phyloP scores from a whole-genome alignment of 2,329 filamentous ascomycete species.

The Lecanicillium sp. region DNA sequence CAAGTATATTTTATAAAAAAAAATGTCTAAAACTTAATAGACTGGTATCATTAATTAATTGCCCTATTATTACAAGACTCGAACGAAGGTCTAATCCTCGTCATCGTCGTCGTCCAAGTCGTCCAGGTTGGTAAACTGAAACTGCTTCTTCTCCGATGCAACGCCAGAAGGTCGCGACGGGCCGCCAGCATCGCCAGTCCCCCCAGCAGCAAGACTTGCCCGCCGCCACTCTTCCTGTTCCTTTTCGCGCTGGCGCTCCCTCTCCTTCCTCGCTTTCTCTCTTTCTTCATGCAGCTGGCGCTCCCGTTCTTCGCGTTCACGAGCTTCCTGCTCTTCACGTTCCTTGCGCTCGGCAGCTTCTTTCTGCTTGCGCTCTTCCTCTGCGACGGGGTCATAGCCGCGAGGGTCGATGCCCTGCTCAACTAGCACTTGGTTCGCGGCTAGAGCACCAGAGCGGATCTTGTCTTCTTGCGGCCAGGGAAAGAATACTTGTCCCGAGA shows the following conservation, averaged over 20 bases:
- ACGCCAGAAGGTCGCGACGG: conserved; percentile 17
- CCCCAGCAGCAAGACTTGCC: conserved; percentile 23
- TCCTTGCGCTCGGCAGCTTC: conserved; percentile 41
- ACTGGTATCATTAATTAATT: neutral
- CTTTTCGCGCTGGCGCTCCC: conserved; percentile 32
- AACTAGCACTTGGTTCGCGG: conserved; percentile 50
- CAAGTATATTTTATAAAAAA: no score
- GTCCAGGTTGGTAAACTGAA: conserved; percentile 46
- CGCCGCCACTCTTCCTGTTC: conserved; percentile 33
- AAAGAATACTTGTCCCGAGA: conserved; percentile 52
- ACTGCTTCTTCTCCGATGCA: conserved; percentile 39
- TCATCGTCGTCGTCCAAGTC: conserved; percentile 43
- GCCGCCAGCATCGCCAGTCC: conserved; percentile 15
- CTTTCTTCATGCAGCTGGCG: conserved; percentile 29
- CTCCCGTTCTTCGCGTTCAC: conserved; percentile 38
- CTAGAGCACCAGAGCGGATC: conserved; percentile 61
- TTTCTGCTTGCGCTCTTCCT: conserved; percentile 40
- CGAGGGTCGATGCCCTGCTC: conserved; percentile 55
- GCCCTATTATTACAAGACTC: conserved; percentile 1
- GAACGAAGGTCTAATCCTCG: conserved; percentile 19
- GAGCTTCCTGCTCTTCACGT: conserved; percentile 37
- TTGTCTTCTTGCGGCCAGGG: conserved; percentile 70
- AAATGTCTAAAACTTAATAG: no score
- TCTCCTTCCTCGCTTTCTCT: conserved; percentile 30
- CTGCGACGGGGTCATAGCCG: conserved; percentile 48